Evolutionary conservation across 495 filamentous ascomycete genomes (phyloP).

Genomic region (Talaromyces trachyspermus): DNA sequence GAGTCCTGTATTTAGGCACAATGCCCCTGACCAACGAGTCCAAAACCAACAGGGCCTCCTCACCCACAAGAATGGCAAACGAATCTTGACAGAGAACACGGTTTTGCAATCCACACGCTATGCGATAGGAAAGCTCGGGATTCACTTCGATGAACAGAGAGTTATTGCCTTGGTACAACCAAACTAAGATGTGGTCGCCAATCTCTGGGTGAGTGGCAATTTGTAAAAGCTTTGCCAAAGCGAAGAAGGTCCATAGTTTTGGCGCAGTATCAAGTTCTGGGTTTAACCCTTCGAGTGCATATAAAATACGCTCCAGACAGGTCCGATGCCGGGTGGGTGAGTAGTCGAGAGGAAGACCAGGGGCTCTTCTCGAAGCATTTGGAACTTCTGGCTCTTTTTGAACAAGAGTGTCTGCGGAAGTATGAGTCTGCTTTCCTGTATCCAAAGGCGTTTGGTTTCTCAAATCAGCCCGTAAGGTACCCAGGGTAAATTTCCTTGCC

Average conservation of each 20-base stretch:
- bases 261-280: conserved; percentile 55
- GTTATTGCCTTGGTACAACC: conserved; percentile 40
- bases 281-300: conserved; percentile 40
- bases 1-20: conserved; percentile 8
- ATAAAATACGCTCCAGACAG: conserved; percentile 52
- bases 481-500: conserved; percentile 8
- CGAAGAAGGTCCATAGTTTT: conserved; percentile 56
- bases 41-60: conserved; percentile 35
- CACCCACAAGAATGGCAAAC: conserved; percentile 42
- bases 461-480: conserved; percentile 2
- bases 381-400: background rate
- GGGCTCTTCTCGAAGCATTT: background rate
- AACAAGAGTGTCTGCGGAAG: background rate
- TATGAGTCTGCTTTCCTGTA: background rate
- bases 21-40: background rate
- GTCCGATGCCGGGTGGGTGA: conserved; percentile 51
- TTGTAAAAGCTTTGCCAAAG: conserved; percentile 50
- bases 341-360: conserved; percentile 42
- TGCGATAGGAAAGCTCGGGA: conserved; percentile 38
- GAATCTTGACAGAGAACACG: conserved; percentile 31
- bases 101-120: conserved; percentile 36
- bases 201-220: conserved; percentile 31
- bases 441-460: background rate
- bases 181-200: conserved; percentile 32
- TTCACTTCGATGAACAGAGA: conserved; percentile 37